phyloP scores from a whole-genome alignment of 208 protist species.

The Wallacemonas sp. region DNA sequence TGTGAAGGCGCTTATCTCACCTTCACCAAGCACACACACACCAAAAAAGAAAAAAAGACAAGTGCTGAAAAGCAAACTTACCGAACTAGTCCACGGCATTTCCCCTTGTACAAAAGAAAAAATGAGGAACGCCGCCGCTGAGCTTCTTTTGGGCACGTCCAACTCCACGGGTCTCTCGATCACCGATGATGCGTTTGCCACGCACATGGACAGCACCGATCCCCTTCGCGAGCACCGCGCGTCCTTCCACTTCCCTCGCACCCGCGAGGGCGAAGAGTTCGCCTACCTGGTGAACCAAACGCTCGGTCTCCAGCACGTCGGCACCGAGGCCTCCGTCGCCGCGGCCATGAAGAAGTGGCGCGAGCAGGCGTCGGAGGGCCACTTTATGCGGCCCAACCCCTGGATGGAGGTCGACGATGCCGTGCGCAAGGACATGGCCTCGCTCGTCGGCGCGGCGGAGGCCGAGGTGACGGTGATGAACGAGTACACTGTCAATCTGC shows the following conservation, averaged over 20 bases:
- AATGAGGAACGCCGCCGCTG: constrained; percentile 72
- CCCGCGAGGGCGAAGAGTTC: constrained; percentile 37
- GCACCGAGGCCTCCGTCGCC: constrained; percentile 53
- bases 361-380: constrained; percentile 75
- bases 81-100: no score
- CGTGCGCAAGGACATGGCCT: constrained; percentile 57
- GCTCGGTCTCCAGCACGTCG: constrained; percentile 88
- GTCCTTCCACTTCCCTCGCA: constrained; percentile 58
- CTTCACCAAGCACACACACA: no score
- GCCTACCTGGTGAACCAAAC: constrained; percentile 91
- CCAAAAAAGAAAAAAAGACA: no score
- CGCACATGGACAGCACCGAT: constrained; percentile 68
- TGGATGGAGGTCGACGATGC: constrained; percentile 90
- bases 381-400: constrained; percentile 77
- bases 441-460: constrained; percentile 82
- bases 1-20: no score
- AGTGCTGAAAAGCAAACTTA: no score
- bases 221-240: constrained; percentile 58
- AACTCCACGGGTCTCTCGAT: constrained; percentile 50
- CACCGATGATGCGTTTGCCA: constrained; percentile 74
- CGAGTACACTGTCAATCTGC: constrained; percentile 93
- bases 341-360: constrained; percentile 90
- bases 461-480: constrained; percentile 94
- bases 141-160: constrained; percentile 55
- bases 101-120: no score